Conservation (phyloP, 1,284 basidiomycete genomes). For the Malassezia nana region DNA sequence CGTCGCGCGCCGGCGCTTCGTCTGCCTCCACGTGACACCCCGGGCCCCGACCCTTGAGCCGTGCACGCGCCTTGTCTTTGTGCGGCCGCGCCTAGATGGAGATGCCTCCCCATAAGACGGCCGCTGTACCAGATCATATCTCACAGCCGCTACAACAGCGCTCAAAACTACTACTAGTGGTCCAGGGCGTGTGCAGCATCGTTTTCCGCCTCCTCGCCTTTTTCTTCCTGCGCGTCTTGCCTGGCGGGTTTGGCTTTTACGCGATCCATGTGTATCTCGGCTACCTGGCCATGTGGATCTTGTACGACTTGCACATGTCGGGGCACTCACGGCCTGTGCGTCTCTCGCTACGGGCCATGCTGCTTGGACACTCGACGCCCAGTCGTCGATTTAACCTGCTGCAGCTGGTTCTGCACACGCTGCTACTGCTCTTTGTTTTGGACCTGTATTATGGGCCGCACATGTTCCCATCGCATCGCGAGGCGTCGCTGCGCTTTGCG, state of each 20-base stretch:
- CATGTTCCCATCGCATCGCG: conserved; percentile 44
- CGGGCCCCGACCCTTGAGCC: not conserved
- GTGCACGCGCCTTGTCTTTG: not conserved
- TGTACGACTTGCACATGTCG: conserved; percentile 27
- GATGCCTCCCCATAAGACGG: no score
- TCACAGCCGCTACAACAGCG: no score
- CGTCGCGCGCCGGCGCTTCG: not conserved
- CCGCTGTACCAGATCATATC: no score
- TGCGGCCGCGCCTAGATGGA: not conserved
- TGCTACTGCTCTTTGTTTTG: conserved; percentile 34
- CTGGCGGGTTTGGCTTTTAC: conserved; percentile 19
- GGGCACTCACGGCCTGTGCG: not conserved
- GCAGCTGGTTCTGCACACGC: conserved; percentile 27
- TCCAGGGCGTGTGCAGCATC: conserved; percentile 26
- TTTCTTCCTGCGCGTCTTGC: conserved; percentile 40
- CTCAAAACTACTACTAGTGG: not conserved
- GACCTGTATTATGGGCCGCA: conserved; percentile 42
- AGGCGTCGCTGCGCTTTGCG: conserved; percentile 39
- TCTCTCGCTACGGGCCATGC: not conserved
- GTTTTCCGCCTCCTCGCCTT: conserved; percentile 34
- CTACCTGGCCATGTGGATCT: conserved; percentile 23
- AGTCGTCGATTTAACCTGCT: conserved; percentile 28
- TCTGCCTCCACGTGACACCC: not conserved
- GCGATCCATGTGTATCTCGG: conserved; percentile 8
- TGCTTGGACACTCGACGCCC: conserved; percentile 31